Conservation (phyloP, 192 early-diverging fungal species). For the Backusella morwellensis region DNA sequence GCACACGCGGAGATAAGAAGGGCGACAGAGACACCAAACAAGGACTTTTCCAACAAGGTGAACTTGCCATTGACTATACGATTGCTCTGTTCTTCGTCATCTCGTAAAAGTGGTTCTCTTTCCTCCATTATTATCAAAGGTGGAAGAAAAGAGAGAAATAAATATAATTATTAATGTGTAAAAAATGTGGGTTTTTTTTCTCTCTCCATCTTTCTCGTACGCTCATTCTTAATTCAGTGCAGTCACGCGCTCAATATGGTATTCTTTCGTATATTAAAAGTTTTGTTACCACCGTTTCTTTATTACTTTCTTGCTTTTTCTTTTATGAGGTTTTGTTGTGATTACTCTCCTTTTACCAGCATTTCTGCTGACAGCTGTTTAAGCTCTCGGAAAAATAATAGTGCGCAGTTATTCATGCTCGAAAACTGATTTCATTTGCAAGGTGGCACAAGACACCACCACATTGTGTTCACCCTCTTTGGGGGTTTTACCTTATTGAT, state of each 20-base stretch:
- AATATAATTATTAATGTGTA: not conserved
- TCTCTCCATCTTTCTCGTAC: not conserved
- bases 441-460: too few relatives aligned
- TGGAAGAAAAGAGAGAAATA: not conserved
- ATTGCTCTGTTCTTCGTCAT: not conserved
- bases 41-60: conserved; percentile 30
- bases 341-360: too few relatives aligned
- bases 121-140: conserved; percentile 3
- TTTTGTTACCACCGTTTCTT: not conserved
- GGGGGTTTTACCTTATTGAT: too few relatives aligned
- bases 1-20: conserved; percentile 30
- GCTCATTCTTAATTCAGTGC: not conserved
- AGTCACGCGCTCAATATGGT: not conserved
- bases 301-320: too few relatives aligned
- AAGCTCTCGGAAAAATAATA: not conserved
- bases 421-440: too few relatives aligned
- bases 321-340: too few relatives aligned
- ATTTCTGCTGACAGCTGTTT: not conserved
- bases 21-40: conserved; percentile 21
- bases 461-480: too few relatives aligned
- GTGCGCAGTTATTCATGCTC: too few relatives aligned
- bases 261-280: not conserved
- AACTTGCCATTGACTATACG: conserved; percentile 29
- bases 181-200: not conserved
- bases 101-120: conserved; percentile 27